Conservation (phyloP, 106 monocot genomes). For the Apostasia ramifera region DNA sequence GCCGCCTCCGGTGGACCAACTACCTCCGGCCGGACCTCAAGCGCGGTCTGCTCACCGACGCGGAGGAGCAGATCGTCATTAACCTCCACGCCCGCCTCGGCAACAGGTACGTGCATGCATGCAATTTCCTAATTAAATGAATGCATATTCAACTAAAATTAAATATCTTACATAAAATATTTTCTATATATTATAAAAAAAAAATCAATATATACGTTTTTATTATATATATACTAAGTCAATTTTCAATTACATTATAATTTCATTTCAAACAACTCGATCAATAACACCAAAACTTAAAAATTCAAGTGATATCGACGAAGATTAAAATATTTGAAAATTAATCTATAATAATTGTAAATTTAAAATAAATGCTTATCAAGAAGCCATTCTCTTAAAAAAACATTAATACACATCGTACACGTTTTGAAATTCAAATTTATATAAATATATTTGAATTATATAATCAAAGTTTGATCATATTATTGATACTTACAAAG, state of each 20-base stretch:
- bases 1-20: constrained; percentile 60
- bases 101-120: constrained; percentile 30
- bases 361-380: no score
- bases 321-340: background rate
- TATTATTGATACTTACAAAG: no score
- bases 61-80: constrained; percentile 72
- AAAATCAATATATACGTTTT: no score
- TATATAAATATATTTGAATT: background rate
- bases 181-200: no score
- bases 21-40: constrained; percentile 82
- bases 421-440: background rate
- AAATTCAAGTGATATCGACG: background rate
- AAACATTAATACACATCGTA: background rate
- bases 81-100: constrained; percentile 66
- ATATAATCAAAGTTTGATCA: no score
- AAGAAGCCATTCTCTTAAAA: background rate
- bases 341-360: no score
- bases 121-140: background rate
- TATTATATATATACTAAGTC: no score
- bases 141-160: no score
- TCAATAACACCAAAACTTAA: background rate
- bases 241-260: no score
- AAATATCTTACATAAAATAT: no score
- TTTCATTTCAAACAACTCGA: background rate
- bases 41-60: constrained; percentile 60